Evolutionary conservation across 1,139 yeast species (phyloP).

Genomic region (Sugiyamaella castrensis): DNA sequence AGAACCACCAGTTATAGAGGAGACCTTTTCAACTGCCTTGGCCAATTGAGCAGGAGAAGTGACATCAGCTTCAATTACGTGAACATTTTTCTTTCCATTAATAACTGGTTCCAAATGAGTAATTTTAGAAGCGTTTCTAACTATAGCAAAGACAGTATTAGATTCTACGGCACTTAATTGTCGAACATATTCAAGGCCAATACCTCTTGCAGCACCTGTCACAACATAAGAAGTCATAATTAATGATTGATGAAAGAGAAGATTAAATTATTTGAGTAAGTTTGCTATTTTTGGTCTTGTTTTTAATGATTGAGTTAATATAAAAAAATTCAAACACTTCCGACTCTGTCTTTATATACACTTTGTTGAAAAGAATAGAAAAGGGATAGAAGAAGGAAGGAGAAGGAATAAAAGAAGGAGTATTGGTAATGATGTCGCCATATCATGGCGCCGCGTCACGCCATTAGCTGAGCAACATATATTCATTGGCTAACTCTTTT

Average conservation of each 20-base stretch:
- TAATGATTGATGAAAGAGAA: background rate
- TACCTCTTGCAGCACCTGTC: constrained; percentile 18
- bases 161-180: constrained; percentile 7
- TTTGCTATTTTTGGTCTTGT: background rate
- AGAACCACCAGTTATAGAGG: constrained; percentile 11
- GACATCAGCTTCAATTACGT: constrained; percentile 16
- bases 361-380: too few relatives aligned
- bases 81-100: constrained; percentile 12
- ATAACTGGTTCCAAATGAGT: constrained; percentile 11
- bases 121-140: constrained; percentile 10
- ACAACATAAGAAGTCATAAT: constrained; percentile 16
- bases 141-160: constrained; percentile 14
- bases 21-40: constrained; percentile 13
- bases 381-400: too few relatives aligned
- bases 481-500: too few relatives aligned
- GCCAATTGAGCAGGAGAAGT: constrained; percentile 8
- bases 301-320: background rate
- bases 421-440: too few relatives aligned
- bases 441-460: too few relatives aligned
- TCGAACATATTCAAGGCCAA: constrained; percentile 15
- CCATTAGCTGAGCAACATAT: too few relatives aligned
- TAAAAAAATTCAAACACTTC: too few relatives aligned
- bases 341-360: too few relatives aligned
- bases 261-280: too few relatives aligned
- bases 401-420: too few relatives aligned